These are phyloP conservation scores for Ogataea glucozyma DNA, from an alignment of 805 yeast genomes.

Conservation along the genomic window DNA sequence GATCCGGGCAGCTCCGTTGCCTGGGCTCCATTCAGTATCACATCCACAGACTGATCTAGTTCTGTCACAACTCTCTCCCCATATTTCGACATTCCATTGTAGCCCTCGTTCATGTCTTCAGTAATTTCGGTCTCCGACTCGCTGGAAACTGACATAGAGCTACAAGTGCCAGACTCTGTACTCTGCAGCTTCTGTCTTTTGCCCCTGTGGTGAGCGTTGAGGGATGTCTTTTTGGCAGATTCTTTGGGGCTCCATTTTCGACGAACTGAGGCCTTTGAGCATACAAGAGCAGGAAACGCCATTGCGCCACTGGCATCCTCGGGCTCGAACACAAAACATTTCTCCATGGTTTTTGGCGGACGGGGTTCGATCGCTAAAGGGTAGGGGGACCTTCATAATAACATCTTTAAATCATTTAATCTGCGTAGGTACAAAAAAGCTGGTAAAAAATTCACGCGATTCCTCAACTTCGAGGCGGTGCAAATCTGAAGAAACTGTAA, in stretches of 20 bases:
- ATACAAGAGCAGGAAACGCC: conserved; percentile 5
- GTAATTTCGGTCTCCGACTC: neutral
- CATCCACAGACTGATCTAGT: conserved; percentile 14
- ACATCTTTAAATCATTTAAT: too few relatives aligned
- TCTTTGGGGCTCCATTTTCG: neutral
- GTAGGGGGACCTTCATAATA: too few relatives aligned
- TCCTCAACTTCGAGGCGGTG: too few relatives aligned
- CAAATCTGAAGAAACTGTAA: too few relatives aligned
- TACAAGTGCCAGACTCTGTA: neutral
- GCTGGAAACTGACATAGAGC: neutral
- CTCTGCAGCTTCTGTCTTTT: conserved; percentile 6
- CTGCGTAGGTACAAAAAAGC: too few relatives aligned
- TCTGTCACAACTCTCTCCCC: neutral
- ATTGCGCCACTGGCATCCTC: neutral
- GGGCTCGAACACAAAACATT: conserved; percentile 1
- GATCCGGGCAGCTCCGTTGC: conserved; percentile 12
- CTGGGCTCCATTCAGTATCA: conserved; percentile 13
- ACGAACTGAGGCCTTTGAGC: neutral
- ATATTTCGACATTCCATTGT: neutral
- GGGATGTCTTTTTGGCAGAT: neutral
- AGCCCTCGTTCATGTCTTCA: neutral
- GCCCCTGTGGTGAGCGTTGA: neutral
- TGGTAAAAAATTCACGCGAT: too few relatives aligned
- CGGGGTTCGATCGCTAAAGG: neutral
- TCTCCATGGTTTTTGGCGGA: neutral